These are phyloP conservation scores for Yamadazyma olivae DNA, from an alignment of 805 yeast species.

Conservation along the genomic window DNA sequence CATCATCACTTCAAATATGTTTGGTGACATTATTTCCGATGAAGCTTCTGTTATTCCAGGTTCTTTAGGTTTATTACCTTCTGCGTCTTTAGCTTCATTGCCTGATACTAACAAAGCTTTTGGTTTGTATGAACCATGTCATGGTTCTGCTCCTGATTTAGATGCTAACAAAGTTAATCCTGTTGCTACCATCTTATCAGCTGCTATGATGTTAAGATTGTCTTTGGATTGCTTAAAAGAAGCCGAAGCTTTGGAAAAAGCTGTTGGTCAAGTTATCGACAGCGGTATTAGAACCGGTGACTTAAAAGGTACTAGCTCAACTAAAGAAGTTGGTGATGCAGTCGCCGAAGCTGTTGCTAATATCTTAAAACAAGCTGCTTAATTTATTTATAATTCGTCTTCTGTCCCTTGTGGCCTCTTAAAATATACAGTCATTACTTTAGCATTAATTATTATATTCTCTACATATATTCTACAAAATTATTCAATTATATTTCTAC, in stretches of 20 bases:
- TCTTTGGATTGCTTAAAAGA: conserved; percentile 80
- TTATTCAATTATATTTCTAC: background rate
- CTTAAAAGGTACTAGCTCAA: conserved; percentile 77
- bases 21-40: conserved; percentile 96
- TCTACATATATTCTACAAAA: too few species aligned
- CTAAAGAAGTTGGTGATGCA: conserved; percentile 93
- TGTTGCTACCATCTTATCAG: conserved; percentile 89
- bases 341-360: conserved; percentile 66
- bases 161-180: conserved; percentile 89
- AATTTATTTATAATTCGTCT: too few species aligned
- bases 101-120: conserved; percentile 94
- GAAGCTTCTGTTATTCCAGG: conserved; percentile 99
- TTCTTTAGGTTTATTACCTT: conserved; percentile 91
- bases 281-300: conserved; percentile 88
- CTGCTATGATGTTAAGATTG: conserved; percentile 95
- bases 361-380: conserved; percentile 1
- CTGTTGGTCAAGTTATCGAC: conserved; percentile 63
- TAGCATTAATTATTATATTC: too few species aligned
- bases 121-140: conserved; percentile 97
- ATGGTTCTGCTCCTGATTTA: conserved; percentile 97
- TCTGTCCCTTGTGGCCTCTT: too few species aligned
- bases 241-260: conserved; percentile 42
- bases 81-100: conserved; percentile 94
- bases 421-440: too few species aligned
- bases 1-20: conserved; percentile 91